phyloP scores from a whole-genome alignment of 192 early-diverging fungal species.

The Coemansia sp. region DNA sequence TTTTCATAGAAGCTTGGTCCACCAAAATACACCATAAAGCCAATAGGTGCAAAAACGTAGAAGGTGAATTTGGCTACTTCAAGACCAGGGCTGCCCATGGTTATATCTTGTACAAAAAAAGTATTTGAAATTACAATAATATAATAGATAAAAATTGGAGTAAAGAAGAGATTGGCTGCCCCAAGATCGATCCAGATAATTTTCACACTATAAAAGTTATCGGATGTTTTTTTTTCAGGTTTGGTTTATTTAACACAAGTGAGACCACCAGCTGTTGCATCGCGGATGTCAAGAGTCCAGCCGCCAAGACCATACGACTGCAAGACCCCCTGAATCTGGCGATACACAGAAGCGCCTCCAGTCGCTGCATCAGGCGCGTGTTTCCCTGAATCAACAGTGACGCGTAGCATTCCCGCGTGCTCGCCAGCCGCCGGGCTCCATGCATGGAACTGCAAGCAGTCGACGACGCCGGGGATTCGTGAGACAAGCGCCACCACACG shows the following conservation, averaged over 20 bases:
- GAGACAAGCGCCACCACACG: slow-evolving; percentile 19
- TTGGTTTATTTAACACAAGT: neutral
- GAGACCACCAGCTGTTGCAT: neutral
- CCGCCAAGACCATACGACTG: slow-evolving; percentile 9
- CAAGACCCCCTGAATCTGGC: slow-evolving; percentile 25
- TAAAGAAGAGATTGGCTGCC: slow-evolving; percentile 11
- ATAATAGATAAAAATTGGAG: neutral
- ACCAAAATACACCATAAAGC: slow-evolving; percentile 56
- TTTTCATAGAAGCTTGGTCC: slow-evolving; percentile 52
- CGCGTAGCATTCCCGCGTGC: slow-evolving; percentile 17
- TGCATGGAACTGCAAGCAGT: slow-evolving; percentile 21
- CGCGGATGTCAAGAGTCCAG: slow-evolving; percentile 24
- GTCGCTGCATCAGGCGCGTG: neutral
- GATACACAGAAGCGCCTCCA: neutral
- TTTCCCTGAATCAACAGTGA: slow-evolving; percentile 4
- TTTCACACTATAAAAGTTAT: too few relatives aligned
- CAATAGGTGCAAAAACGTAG: slow-evolving; percentile 54
- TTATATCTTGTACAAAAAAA: neutral
- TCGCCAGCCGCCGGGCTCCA: slow-evolving; percentile 27
- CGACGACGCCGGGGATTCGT: slow-evolving; percentile 25
- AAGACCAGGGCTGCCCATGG: slow-evolving; percentile 51
- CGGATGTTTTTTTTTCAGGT: too few relatives aligned
- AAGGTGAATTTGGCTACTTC: slow-evolving; percentile 52
- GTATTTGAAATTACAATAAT: slow-evolving; percentile 5
- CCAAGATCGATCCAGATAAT: too few relatives aligned